phyloP scores from a whole-genome alignment of 306 rosid genomes.

The Malus sieversii region DNA sequence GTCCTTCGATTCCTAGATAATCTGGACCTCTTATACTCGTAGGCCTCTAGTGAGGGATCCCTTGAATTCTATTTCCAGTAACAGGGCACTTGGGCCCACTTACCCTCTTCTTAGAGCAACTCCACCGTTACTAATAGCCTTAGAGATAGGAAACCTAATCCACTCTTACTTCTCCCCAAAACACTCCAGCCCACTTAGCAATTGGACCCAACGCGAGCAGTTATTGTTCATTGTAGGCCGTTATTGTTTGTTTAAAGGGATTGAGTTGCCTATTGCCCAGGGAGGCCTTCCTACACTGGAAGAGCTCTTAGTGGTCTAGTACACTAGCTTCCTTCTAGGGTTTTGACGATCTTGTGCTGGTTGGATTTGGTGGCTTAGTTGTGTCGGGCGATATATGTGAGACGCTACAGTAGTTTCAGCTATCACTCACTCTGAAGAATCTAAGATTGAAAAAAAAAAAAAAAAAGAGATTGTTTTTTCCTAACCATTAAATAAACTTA shows the following conservation, averaged over 20 bases:
- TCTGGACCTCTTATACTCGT: slow-evolving; percentile 78
- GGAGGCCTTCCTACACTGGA: no score
- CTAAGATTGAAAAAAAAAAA: no score
- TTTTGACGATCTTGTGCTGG: slow-evolving; percentile 60
- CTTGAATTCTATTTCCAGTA: slow-evolving; percentile 70
- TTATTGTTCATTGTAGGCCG: no score
- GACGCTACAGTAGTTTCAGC: slow-evolving; percentile 54
- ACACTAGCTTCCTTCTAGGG: slow-evolving; percentile 10
- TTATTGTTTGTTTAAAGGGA: no score
- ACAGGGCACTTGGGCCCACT: slow-evolving; percentile 73
- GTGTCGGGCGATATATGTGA: slow-evolving; percentile 52
- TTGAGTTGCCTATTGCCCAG: no score
- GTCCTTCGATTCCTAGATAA: slow-evolving; percentile 71
- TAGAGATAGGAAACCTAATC: no score
- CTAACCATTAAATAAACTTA: no score
- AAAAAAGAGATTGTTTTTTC: no score
- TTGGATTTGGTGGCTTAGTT: slow-evolving; percentile 76
- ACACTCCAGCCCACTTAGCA: background rate
- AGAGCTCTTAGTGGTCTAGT: no score
- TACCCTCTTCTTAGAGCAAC: slow-evolving; percentile 58
- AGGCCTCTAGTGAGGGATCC: slow-evolving; percentile 89
- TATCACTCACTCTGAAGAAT: background rate
- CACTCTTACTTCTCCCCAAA: background rate
- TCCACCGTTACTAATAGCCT: no score
- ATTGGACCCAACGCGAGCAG: no score